Evolutionary conservation across 2,329 filamentous ascomycete species (phyloP), one percentile per base, ranked within the genome.

Genomic region (Fusarium heterosporum): DNA sequence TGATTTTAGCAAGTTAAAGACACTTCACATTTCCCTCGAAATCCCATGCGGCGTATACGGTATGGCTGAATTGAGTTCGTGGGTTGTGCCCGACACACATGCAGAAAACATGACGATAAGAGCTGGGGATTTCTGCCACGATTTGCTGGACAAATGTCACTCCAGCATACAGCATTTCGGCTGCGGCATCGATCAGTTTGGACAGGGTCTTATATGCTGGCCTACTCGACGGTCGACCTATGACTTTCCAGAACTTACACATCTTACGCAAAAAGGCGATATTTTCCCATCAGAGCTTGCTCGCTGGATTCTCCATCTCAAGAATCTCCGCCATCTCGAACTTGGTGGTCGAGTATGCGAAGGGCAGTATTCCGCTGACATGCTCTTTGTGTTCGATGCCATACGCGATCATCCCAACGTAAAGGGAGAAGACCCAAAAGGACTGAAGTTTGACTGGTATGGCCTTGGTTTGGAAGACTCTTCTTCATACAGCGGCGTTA

Each of bases 401-500:
- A 54, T 54, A n/a, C 41, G 22, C 4, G 13, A 47, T 9, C 50
- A 54, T 9, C 29, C 41, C 9, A 47, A 30, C 3, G 41, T 54
- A 10, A 47, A 22, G 4, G 50, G 50, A 8, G 12, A 26, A 2
- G n/a, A 0, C 2, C 50, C 41, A 0, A 29, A 29, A 14, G 50
- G 50, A 1, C 50, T 54, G 11, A 16, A 1, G 0, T 10, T 54
- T 9, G 13, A 29, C 0, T 1, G 47, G 1, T 22, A 54, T n/a
- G 0, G 6, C 1, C 25, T 46, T 1, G 3, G 28, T 3, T 4
- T 29, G 25, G 29, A 29, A 0, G 4, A 17, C 1, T 4, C 0
- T 6, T 1, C 6, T 22, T 38, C 50, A 2, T 47, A 47, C 8
- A 12, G 17, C 2, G 50, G 41, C 0, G 14, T 47, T 8, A 14